phyloP scores from a whole-genome alignment of 2,329 filamentous ascomycete genomes.

The Neofusicoccum kwambonambiense region DNA sequence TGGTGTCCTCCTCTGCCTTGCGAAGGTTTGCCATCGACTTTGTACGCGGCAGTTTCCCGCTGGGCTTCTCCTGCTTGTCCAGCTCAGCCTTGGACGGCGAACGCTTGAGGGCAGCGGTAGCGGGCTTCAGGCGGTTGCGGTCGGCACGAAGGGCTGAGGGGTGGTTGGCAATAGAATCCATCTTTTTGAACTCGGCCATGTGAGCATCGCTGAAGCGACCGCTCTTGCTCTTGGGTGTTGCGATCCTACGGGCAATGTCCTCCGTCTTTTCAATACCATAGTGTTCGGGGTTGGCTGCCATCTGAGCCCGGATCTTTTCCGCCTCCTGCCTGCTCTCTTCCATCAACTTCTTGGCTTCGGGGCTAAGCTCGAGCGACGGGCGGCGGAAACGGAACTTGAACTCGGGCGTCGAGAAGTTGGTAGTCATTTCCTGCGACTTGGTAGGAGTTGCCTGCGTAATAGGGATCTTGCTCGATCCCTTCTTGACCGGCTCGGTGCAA shows the following conservation, averaged over 20 bases:
- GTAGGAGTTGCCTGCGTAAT: constrained; percentile 62
- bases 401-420: constrained; percentile 42
- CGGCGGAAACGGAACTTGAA: constrained; percentile 66
- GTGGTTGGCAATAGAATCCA: constrained; percentile 92
- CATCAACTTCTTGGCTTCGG: constrained; percentile 60
- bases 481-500: constrained; percentile 48
- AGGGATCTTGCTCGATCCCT: constrained; percentile 38
- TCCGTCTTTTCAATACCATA: constrained; percentile 41
- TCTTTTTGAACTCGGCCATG: constrained; percentile 89
- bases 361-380: constrained; percentile 58
- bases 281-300: constrained; percentile 57
- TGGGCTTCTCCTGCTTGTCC: constrained; percentile 56
- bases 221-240: constrained; percentile 73
- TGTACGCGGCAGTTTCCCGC: constrained; percentile 36
- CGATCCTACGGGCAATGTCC: constrained; percentile 65
- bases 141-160: constrained; percentile 72
- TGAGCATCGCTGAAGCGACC: constrained; percentile 82
- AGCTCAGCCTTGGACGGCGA: constrained; percentile 62
- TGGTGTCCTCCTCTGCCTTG: constrained; percentile 30
- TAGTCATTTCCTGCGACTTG: constrained; percentile 39
- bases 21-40: constrained; percentile 29
- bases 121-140: constrained; percentile 54
- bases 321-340: constrained; percentile 71
- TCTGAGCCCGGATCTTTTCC: constrained; percentile 65
- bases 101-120: constrained; percentile 29